Evolutionary conservation across 768 basidiomycete genomes (phyloP).

Genomic region (Solioccasus polychromus): DNA sequence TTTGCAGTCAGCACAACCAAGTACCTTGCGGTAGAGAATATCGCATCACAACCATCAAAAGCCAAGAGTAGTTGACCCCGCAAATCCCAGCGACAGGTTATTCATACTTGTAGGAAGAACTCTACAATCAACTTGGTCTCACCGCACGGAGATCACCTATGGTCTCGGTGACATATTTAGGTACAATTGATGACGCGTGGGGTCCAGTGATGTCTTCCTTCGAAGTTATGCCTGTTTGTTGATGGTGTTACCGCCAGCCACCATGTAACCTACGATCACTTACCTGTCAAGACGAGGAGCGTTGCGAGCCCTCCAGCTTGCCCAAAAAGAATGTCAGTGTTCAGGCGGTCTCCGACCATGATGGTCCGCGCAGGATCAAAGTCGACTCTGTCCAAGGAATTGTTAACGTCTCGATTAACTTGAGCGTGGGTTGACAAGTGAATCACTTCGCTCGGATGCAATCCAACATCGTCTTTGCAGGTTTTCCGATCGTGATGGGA

Average conservation of each 20-base stretch:
- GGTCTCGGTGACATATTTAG: slow-evolving; percentile 76
- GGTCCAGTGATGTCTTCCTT: slow-evolving; percentile 72
- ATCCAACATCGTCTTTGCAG: slow-evolving; percentile 88
- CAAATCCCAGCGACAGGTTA: neutral
- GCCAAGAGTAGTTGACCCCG: slow-evolving; percentile 20
- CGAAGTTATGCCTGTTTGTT: slow-evolving; percentile 66
- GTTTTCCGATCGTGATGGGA: slow-evolving; percentile 86
- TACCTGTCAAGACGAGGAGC: slow-evolving; percentile 90
- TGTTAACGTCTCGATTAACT: slow-evolving; percentile 9
- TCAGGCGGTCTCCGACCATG: slow-evolving; percentile 95
- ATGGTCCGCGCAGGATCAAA: slow-evolving; percentile 86
- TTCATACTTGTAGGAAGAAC: slow-evolving; percentile 4
- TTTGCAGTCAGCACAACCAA: slow-evolving; percentile 42
- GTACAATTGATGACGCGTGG: slow-evolving; percentile 66
- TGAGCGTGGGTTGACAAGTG: neutral
- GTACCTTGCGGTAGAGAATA: slow-evolving; percentile 40
- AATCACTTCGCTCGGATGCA: slow-evolving; percentile 78
- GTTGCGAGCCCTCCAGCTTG: slow-evolving; percentile 82
- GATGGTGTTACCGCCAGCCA: neutral
- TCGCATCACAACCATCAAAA: slow-evolving; percentile 24
- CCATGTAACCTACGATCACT: slow-evolving; percentile 8
- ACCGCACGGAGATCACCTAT: slow-evolving; percentile 73
- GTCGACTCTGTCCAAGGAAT: slow-evolving; percentile 54
- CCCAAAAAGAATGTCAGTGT: slow-evolving; percentile 95
- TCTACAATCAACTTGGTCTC: slow-evolving; percentile 19